Evolutionary conservation across 1,284 basidiomycete genomes (phyloP).

Genomic region (Schizophyllum commune): DNA sequence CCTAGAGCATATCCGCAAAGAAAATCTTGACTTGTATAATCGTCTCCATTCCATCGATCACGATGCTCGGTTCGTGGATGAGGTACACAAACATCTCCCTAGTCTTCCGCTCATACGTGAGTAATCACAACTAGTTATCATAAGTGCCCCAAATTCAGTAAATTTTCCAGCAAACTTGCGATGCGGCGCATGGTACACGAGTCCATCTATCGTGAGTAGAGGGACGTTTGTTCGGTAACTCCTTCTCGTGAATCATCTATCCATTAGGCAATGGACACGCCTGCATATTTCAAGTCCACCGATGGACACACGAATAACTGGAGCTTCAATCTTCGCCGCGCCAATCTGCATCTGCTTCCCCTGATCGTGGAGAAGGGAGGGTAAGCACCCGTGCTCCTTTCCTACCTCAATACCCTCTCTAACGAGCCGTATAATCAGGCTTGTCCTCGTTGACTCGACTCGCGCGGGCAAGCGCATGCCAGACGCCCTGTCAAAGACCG

Average conservation of each 20-base stretch:
- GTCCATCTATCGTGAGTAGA: constrained; percentile 51
- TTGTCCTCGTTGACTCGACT: constrained; percentile 90
- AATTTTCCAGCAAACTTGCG: constrained; percentile 71
- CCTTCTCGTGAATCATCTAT: neutral
- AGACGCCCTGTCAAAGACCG: constrained; percentile 90
- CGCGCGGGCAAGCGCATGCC: constrained; percentile 91
- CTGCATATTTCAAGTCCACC: constrained; percentile 95
- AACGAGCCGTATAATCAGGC: too few species aligned
- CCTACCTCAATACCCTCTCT: too few species aligned
- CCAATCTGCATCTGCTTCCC: constrained; percentile 77
- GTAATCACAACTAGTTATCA: constrained; percentile 18
- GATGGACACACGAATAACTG: constrained; percentile 89
- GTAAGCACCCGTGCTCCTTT: constrained; percentile 28
- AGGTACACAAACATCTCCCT: constrained; percentile 50
- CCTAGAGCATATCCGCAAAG: constrained; percentile 48
- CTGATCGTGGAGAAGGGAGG: constrained; percentile 51
- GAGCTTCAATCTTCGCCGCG: constrained; percentile 80
- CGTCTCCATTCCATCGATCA: constrained; percentile 79
- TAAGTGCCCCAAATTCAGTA: neutral
- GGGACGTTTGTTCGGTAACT: neutral
- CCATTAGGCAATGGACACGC: constrained; percentile 27
- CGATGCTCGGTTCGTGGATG: constrained; percentile 64
- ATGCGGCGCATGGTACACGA: constrained; percentile 92
- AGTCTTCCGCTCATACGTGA: constrained; percentile 57
- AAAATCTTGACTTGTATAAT: constrained; percentile 77